phyloP scores from a whole-genome alignment of 768 basidiomycete species.

The Dioszegia crocea region DNA sequence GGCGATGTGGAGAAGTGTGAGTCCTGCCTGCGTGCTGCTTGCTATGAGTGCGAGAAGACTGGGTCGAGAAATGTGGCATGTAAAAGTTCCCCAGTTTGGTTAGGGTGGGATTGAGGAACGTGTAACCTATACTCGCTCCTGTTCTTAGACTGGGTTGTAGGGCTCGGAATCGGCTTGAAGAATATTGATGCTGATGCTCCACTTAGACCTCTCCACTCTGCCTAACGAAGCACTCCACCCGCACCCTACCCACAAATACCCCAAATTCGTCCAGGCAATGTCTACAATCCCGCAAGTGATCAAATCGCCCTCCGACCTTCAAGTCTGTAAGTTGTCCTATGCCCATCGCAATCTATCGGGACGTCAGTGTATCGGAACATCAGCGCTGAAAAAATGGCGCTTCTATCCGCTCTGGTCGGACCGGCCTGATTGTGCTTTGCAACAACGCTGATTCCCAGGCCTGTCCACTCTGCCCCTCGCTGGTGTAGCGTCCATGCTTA shows the following conservation, averaged over 20 bases:
- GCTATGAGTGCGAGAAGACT: too few relatives aligned
- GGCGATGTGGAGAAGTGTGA: constrained; percentile 41
- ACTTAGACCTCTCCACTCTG: too few relatives aligned
- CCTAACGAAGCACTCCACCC: constrained; percentile 31
- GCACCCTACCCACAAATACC: constrained; percentile 49
- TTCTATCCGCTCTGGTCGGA: too few relatives aligned
- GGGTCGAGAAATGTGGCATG: neutral
- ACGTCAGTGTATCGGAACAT: neutral
- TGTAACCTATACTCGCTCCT: too few relatives aligned
- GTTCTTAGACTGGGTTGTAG: too few relatives aligned
- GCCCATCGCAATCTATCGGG: neutral
- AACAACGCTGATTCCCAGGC: constrained; percentile 17
- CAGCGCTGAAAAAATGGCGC: too few relatives aligned
- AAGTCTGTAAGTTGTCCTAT: constrained; percentile 34
- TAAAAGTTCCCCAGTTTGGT: too few relatives aligned
- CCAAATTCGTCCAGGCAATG: constrained; percentile 41
- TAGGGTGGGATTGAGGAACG: too few relatives aligned
- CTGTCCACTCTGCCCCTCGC: constrained; percentile 42
- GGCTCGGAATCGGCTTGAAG: constrained; percentile 41
- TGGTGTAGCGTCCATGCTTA: constrained; percentile 31
- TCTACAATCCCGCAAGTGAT: constrained; percentile 33
- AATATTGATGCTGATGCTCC: constrained; percentile 10
- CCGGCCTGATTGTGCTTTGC: too few relatives aligned
- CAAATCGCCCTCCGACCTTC: constrained; percentile 44
- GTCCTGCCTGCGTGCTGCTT: constrained; percentile 19